Evolutionary conservation across 805 yeast genomes (phyloP).

Genomic region (Lachancea mirantina): DNA sequence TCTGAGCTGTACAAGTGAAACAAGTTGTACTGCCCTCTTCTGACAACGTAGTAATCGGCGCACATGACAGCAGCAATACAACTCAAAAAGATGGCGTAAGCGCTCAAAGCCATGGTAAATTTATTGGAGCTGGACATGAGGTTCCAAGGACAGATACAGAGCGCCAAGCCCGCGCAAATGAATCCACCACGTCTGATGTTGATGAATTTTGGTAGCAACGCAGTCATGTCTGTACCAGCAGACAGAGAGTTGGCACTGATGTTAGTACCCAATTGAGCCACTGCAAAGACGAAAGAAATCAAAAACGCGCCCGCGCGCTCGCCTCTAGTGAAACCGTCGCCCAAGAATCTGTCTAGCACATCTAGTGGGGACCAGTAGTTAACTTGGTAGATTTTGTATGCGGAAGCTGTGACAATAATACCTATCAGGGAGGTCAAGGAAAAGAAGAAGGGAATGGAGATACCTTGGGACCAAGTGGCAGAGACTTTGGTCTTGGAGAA

Average conservation of each 20-base stretch:
- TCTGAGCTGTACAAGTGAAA: constrained; percentile 55
- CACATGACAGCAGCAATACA: constrained; percentile 74
- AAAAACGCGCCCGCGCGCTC: constrained; percentile 77
- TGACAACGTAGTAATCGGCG: constrained; percentile 62
- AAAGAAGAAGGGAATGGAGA: constrained; percentile 71
- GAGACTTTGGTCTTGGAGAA: constrained; percentile 55
- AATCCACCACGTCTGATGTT: constrained; percentile 77
- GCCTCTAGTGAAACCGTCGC: constrained; percentile 41
- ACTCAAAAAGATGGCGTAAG: constrained; percentile 75
- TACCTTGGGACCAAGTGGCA: constrained; percentile 49
- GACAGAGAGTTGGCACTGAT: constrained; percentile 65
- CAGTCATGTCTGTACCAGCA: constrained; percentile 68
- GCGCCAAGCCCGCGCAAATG: constrained; percentile 64
- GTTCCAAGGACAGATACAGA: constrained; percentile 79
- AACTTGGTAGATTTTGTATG: constrained; percentile 56
- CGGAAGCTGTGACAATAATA: constrained; percentile 75
- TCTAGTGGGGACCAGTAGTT: constrained; percentile 83
- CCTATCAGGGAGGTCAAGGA: constrained; percentile 80
- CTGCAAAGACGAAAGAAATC: constrained; percentile 59
- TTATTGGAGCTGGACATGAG: constrained; percentile 59
- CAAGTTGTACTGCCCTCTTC: constrained; percentile 62
- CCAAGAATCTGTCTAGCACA: constrained; percentile 58
- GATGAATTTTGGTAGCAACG: constrained; percentile 53
- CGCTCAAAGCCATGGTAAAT: constrained; percentile 73
- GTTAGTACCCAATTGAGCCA: constrained; percentile 75